Conservation (phyloP, 2,329 filamentous ascomycete genomes). For the Penicillium italicum region DNA sequence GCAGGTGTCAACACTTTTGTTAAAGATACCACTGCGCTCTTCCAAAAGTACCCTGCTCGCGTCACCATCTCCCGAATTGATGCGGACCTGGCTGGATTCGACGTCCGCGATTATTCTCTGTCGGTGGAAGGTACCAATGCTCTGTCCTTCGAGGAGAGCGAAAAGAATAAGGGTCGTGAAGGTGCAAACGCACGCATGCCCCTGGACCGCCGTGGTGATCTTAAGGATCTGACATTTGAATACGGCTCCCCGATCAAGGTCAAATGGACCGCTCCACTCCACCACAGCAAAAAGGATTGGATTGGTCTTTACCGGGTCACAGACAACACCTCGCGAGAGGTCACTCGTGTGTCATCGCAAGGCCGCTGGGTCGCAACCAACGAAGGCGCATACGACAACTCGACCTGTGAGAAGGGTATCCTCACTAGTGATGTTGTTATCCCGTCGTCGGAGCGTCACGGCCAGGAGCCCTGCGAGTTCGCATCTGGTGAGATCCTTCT, state of each 20-base stretch:
- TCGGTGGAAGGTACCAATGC: conserved; percentile 65
- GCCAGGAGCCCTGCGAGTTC: conserved; percentile 54
- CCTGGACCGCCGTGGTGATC: conserved; percentile 56
- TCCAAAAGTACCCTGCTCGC: conserved; percentile 83
- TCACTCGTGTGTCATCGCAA: conserved; percentile 77
- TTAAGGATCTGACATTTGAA: conserved; percentile 74
- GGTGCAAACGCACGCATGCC: conserved; percentile 66
- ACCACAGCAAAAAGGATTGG: conserved; percentile 91
- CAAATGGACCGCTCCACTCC: conserved; percentile 81
- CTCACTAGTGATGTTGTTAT: conserved; percentile 63
- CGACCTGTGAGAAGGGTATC: conserved; percentile 72
- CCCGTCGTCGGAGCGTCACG: conserved; percentile 41
- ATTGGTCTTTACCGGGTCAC: conserved; percentile 94
- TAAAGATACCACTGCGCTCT: conserved; percentile 79
- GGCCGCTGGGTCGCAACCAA: conserved; percentile 87
- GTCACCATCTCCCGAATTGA: conserved; percentile 77
- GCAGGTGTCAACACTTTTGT: conserved; percentile 83
- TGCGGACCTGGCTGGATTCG: conserved; percentile 73
- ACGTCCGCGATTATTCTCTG: conserved; percentile 76
- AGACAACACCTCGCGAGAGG: conserved; percentile 81
- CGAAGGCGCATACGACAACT: conserved; percentile 69
- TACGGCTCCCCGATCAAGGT: conserved; percentile 89
- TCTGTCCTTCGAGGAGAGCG: conserved; percentile 50
- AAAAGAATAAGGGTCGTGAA: conserved; percentile 68
- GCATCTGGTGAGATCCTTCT: conserved; percentile 82